These are phyloP conservation scores for Cordyceps militaris DNA, from an alignment of 2,329 filamentous ascomycete species.

Conservation along the genomic window DNA sequence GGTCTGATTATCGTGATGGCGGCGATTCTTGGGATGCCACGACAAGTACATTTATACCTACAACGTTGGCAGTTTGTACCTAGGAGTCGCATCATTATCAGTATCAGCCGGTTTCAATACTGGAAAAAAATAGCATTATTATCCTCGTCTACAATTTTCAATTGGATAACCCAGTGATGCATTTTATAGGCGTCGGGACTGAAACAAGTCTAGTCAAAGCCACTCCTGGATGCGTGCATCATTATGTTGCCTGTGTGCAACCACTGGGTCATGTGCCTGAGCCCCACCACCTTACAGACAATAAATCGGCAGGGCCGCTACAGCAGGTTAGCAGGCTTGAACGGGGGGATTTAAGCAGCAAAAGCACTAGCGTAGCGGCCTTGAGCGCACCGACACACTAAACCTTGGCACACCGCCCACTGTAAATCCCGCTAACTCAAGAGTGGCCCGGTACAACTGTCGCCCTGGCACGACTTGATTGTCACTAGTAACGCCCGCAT, in stretches of 20 bases:
- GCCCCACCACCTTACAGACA: neutral
- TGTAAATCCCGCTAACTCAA: neutral
- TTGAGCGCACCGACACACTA: neutral
- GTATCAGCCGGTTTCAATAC: neutral
- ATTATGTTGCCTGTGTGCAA: neutral
- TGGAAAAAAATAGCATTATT: neutral
- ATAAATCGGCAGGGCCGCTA: neutral
- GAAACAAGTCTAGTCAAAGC: neutral
- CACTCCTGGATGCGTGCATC: neutral
- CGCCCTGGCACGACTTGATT: neutral
- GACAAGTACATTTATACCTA: no score
- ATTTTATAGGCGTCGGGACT: neutral
- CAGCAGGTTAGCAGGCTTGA: neutral
- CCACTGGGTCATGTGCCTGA: neutral
- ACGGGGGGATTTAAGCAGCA: neutral
- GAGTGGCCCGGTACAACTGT: neutral
- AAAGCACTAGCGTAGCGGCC: neutral
- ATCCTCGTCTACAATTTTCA: neutral
- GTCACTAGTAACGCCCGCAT: neutral
- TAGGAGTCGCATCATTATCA: no score
- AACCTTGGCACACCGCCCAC: neutral
- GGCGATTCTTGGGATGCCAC: no score
- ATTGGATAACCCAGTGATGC: neutral
- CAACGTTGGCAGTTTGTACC: no score
- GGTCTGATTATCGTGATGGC: neutral